A percentile compares a stretch with the other conserved stretches of the same genome.
phyloP scores from a whole-genome alignment of 1,139 yeast species.

The Kurtzmaniella natalensis region DNA sequence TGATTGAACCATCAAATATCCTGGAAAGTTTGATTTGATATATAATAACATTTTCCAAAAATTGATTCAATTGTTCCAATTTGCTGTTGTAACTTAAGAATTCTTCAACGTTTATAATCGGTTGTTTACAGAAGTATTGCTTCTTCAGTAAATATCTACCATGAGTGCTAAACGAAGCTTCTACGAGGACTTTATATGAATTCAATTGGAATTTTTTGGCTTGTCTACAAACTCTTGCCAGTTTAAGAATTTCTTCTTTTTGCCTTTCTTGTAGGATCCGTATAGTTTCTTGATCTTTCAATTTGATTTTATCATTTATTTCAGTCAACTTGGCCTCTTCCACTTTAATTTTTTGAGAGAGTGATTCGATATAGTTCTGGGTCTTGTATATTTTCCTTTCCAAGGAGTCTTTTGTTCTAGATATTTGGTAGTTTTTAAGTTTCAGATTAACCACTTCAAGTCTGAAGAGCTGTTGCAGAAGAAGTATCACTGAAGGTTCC shows the following conservation, averaged over 20 bases:
- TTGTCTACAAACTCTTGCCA: constrained; percentile 27
- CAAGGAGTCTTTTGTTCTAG: constrained; percentile 15
- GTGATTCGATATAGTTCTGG: constrained; percentile 6
- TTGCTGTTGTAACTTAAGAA: constrained; percentile 26
- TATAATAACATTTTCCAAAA: constrained; percentile 35
- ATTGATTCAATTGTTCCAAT: constrained; percentile 31
- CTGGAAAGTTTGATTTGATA: constrained; percentile 27
- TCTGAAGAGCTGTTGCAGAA: constrained; percentile 42
- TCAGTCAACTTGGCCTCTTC: constrained; percentile 10
- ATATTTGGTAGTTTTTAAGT: constrained; percentile 21
- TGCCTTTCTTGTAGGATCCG: constrained; percentile 10
- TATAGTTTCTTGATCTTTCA: constrained; percentile 7
- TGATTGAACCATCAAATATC: constrained; percentile 17
- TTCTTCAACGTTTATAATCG: constrained; percentile 24
- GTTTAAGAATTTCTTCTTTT: constrained; percentile 19
- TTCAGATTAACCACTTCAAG: constrained; percentile 28
- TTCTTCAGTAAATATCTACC: constrained; percentile 6
- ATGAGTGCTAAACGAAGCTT: constrained; percentile 17
- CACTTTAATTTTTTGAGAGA: constrained; percentile 8
- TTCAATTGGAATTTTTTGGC: constrained; percentile 20
- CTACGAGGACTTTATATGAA: constrained; percentile 25
- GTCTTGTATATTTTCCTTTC: constrained; percentile 11
- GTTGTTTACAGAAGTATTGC: constrained; percentile 23
- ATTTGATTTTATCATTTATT: constrained; percentile 5
- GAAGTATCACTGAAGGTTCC: constrained; percentile 25